Percentiles rank a stretch among this genome's conserved stretches.
Conservation (phyloP, 2,329 filamentous ascomycete genomes). For the Pseudopyricularia javanii region DNA sequence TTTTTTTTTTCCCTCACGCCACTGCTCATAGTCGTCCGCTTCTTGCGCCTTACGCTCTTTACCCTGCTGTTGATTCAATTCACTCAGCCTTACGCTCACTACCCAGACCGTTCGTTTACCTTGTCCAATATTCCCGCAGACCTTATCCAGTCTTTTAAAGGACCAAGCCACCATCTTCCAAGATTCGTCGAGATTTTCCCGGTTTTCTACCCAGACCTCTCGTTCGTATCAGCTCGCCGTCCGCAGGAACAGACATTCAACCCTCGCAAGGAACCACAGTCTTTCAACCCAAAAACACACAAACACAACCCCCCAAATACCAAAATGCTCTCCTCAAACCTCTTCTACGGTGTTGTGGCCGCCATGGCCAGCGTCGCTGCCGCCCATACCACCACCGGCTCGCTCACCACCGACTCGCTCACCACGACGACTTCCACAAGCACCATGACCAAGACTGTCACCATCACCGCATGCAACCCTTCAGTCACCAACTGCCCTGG, state of each 20-base stretch:
- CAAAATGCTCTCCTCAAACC: slow-evolving; percentile 32
- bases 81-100: slow-evolving; percentile 1
- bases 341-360: slow-evolving; percentile 25
- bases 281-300: slow-evolving; percentile 4
- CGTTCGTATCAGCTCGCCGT: not conserved
- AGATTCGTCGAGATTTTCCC: not conserved
- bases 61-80: not conserved
- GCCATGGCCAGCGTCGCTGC: slow-evolving; percentile 23
- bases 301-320: too few relatives aligned
- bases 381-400: slow-evolving; percentile 14
- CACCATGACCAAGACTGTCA: slow-evolving; percentile 30
- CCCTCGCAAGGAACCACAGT: not conserved
- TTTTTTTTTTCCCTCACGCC: slow-evolving; percentile 1
- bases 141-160: not conserved
- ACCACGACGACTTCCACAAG: slow-evolving; percentile 31
- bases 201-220: not conserved
- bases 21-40: slow-evolving; percentile 1
- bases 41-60: slow-evolving; percentile 3
- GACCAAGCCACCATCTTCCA: not conserved
- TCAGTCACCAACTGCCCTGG: slow-evolving; percentile 29
- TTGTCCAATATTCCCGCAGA: not conserved
- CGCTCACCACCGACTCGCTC: slow-evolving; percentile 8
- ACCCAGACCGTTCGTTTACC: not conserved
- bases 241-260: not conserved
- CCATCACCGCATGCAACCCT: slow-evolving; percentile 34